Percentiles rank a stretch among this genome's conserved stretches.
Evolutionary conservation across 345 rosid genomes (phyloP).

Genomic region (Ceriops zippeliana): DNA sequence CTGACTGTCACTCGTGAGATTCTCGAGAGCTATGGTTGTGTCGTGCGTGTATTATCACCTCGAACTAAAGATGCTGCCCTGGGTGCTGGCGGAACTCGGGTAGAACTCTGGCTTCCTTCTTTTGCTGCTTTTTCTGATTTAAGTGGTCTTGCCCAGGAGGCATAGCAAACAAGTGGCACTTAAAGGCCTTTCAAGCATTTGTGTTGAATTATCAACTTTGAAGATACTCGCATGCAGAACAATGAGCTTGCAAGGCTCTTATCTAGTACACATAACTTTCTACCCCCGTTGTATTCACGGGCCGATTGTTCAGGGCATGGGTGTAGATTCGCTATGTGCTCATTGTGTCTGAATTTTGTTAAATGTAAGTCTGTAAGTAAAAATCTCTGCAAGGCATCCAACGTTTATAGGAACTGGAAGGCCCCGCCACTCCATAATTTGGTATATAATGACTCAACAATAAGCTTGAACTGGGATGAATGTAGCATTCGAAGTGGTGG

Average conservation of each 20-base stretch:
- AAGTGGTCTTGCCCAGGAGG: conserved; percentile 20
- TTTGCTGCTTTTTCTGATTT: conserved; percentile 37
- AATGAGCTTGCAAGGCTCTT: not conserved
- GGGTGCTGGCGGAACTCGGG: conserved; percentile 79
- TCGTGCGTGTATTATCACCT: conserved; percentile 79
- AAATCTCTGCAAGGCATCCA: too few species aligned
- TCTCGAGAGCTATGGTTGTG: conserved; percentile 85
- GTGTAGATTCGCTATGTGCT: too few species aligned
- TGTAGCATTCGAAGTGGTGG: too few species aligned
- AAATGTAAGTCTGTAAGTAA: too few species aligned
- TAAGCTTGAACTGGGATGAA: too few species aligned
- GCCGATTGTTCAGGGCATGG: too few species aligned
- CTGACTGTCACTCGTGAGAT: conserved; percentile 85
- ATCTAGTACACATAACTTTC: not conserved
- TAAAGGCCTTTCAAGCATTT: not conserved
- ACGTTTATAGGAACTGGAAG: too few species aligned
- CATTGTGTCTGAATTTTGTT: too few species aligned
- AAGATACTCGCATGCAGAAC: not conserved
- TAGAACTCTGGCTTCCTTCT: conserved; percentile 86
- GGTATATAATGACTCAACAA: too few species aligned
- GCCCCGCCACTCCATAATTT: too few species aligned
- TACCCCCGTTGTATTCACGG: too few species aligned
- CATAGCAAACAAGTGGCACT: conserved; percentile 6
- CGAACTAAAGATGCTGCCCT: conserved; percentile 55
- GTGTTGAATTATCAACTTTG: not conserved